phyloP scores from a whole-genome alignment of 2,329 filamentous ascomycete genomes.

The Botrytis pseudocinerea region DNA sequence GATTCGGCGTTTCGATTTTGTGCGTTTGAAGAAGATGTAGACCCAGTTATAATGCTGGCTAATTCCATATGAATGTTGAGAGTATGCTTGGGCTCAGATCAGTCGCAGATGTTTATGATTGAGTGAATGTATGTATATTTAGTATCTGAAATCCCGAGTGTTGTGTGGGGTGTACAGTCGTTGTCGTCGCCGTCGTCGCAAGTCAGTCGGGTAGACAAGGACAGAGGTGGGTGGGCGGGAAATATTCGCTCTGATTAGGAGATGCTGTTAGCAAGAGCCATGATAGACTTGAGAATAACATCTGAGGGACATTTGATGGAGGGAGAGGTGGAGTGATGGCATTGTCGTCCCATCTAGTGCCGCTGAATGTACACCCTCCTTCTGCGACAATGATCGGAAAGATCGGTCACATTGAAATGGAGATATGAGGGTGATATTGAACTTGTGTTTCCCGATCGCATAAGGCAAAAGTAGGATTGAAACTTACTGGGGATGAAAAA shows the following conservation, averaged over 20 bases:
- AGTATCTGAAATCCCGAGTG: conserved; percentile 25
- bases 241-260: conserved; percentile 29
- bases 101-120: conserved; percentile 25
- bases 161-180: conserved; percentile 27
- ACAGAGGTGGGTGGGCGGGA: conserved; percentile 30
- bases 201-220: conserved; percentile 31
- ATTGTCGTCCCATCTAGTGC: conserved; percentile 32
- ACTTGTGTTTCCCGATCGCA: conserved; percentile 39
- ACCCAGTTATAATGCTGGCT: conserved; percentile 32
- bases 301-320: conserved; percentile 35
- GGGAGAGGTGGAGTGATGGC: conserved; percentile 33
- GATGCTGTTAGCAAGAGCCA: conserved; percentile 31
- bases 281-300: conserved; percentile 29
- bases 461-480: conserved; percentile 32
- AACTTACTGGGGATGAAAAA: conserved; percentile 40
- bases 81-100: conserved; percentile 24
- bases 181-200: conserved; percentile 37
- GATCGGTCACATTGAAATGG: conserved; percentile 25
- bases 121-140: not conserved
- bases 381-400: conserved; percentile 27
- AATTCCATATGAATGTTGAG: conserved; percentile 31
- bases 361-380: conserved; percentile 35
- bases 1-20: conserved; percentile 34
- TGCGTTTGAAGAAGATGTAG: conserved; percentile 32
- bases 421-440: conserved; percentile 25